A percentile compares a stretch with the other conserved stretches of the same genome.
These are phyloP conservation scores for Diaporthe sp. DNA, from an alignment of 2,329 filamentous ascomycete genomes.

Conservation along the genomic window DNA sequence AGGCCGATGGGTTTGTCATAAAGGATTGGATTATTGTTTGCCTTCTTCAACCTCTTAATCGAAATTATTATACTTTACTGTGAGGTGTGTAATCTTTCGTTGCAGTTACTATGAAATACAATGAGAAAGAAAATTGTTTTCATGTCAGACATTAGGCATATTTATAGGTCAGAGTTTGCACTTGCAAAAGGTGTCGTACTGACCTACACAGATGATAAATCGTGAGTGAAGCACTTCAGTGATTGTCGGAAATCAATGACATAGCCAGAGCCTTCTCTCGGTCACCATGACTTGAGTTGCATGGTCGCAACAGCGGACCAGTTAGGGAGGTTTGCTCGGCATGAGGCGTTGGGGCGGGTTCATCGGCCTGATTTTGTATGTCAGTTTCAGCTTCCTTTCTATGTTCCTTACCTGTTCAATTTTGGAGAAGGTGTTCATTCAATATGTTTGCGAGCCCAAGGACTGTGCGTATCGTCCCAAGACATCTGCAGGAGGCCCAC, in stretches of 20 bases:
- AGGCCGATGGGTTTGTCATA: neutral
- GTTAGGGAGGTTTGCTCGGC: neutral
- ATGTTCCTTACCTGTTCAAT: neutral
- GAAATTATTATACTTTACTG: neutral
- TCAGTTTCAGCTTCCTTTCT: no score
- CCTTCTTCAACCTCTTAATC: neutral
- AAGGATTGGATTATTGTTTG: neutral
- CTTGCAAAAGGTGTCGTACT: accelerated
- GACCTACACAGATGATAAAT: accelerated
- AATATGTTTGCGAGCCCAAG: neutral
- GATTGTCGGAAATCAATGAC: neutral
- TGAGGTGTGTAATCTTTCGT: neutral
- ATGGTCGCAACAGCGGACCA: neutral
- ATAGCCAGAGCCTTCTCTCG: neutral
- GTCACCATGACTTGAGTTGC: neutral
- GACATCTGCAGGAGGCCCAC: slow-evolving; percentile 26
- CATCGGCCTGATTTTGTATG: neutral
- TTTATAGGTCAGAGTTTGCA: neutral
- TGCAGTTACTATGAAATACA: neutral
- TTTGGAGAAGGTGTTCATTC: neutral
- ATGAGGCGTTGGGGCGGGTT: neutral
- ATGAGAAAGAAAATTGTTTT: neutral
- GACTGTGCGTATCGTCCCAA: neutral
- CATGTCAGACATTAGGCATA: neutral
- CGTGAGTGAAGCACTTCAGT: neutral